Evolutionary conservation across 2,329 filamentous ascomycete species (phyloP), one percentile per base, ranked within the genome.

Genomic region (Sphaceloma murrayae): DNA sequence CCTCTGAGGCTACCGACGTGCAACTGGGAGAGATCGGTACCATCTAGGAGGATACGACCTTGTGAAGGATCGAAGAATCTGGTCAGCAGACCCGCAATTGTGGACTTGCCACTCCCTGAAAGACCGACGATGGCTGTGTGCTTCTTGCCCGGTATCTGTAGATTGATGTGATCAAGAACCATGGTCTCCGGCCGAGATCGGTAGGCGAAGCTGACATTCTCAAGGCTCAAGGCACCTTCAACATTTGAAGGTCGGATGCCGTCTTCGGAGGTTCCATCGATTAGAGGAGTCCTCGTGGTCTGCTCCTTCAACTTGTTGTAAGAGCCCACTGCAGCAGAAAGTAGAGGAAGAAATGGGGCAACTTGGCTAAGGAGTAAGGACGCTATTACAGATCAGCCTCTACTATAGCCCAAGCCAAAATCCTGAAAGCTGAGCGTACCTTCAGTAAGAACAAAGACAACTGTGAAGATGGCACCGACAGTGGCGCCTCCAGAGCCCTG

Each of bases 401-500:
- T n/a, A n/a, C n/a, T n/a, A n/a, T n/a, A n/a, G 39, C 24, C 5
- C 34, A 11, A 9, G 18, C 44, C 32, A 45, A 1, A 30, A 45
- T 36, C n/a, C 6, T 18, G n/a, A n/a, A n/a, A 34, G 19, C 3
- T 14, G 6, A 8, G 52, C 58, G 47, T 52, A 65, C 58, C 69
- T 54, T 76, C 73, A 14, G 75, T 63, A 7, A 75, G 59, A 24
- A 74, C 66, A 48, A 74, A 73, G 13, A 74, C 70, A 16, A 76
- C 71, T 0, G 73, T 74, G 51, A 70, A 75, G 1, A 68, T 69
- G n/a, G 66, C 59, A 29, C 72, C 72, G 14, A 66, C 47, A 4
- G 62, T 62, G 2, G 58, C 53, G 31, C 51, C 57, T 7, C 53
- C 57, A 5, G 51, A 51, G 14, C 56, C 56, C 32, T 46, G 45